Percentiles rank a stretch among this genome's conserved stretches.
phyloP scores from a whole-genome alignment of 768 basidiomycete species.

The Leccinum rimulosum region DNA sequence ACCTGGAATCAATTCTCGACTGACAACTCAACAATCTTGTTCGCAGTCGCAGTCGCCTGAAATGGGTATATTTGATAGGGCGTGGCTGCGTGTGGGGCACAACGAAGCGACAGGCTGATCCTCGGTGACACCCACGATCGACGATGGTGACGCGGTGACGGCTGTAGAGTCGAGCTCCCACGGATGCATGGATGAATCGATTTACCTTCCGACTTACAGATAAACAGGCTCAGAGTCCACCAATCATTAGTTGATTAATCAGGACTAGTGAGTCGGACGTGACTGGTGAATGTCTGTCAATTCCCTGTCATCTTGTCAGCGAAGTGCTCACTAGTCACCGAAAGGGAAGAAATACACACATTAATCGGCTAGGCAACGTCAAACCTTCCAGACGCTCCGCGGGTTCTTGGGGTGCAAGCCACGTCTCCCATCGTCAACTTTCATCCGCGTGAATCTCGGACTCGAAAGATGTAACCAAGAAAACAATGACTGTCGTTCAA shows the following conservation, averaged over 20 bases:
- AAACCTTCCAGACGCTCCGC: background rate
- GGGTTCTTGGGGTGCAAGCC: background rate
- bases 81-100: constrained; percentile 5
- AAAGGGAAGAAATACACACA: background rate
- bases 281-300: background rate
- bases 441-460: background rate
- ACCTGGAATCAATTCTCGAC: background rate
- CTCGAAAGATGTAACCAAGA: background rate
- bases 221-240: background rate
- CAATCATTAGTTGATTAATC: background rate
- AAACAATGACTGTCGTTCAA: background rate
- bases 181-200: background rate
- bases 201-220: background rate
- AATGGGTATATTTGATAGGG: background rate
- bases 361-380: background rate
- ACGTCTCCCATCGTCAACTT: background rate
- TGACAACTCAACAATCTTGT: background rate
- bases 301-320: background rate
- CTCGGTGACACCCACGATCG: constrained; percentile 5
- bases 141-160: constrained; percentile 1
- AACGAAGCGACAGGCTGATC: background rate
- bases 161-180: background rate
- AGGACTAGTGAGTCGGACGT: background rate
- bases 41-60: background rate
- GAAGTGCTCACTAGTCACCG: background rate